These are phyloP conservation scores for Schoenoplectus triqueter DNA, from an alignment of 202 grass and related monocot species.

Conservation along the genomic window DNA sequence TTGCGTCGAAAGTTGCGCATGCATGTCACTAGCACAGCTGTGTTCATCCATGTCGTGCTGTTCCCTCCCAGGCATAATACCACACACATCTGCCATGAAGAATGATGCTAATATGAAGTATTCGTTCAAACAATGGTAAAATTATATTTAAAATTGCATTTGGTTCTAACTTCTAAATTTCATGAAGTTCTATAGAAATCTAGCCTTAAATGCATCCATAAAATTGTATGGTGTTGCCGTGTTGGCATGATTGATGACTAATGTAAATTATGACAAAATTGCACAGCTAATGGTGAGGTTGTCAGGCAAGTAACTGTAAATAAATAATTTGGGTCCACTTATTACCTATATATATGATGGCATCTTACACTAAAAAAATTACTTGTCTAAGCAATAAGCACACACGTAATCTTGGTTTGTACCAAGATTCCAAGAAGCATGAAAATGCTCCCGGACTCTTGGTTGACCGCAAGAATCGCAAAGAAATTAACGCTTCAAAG, in stretches of 20 bases:
- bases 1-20: constrained; percentile 93
- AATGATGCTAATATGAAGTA: not conserved
- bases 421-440: not conserved
- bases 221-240: not conserved
- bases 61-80: constrained; percentile 95
- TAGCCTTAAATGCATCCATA: not conserved
- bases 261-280: not conserved
- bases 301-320: no score
- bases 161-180: not conserved
- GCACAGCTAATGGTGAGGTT: no score
- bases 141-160: not conserved
- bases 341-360: no score
- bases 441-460: not conserved
- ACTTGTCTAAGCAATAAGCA: not conserved
- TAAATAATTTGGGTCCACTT: no score
- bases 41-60: constrained; percentile 99
- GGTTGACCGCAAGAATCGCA: not conserved
- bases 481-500: not conserved
- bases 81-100: constrained; percentile 74
- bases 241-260: not conserved
- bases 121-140: not conserved
- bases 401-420: not conserved
- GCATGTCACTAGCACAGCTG: constrained; percentile 93
- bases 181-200: not conserved
- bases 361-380: not conserved